Base-by-base conservation (phyloP, 1,139 yeast genomes). In the Arxiozyma bovina region DNA sequence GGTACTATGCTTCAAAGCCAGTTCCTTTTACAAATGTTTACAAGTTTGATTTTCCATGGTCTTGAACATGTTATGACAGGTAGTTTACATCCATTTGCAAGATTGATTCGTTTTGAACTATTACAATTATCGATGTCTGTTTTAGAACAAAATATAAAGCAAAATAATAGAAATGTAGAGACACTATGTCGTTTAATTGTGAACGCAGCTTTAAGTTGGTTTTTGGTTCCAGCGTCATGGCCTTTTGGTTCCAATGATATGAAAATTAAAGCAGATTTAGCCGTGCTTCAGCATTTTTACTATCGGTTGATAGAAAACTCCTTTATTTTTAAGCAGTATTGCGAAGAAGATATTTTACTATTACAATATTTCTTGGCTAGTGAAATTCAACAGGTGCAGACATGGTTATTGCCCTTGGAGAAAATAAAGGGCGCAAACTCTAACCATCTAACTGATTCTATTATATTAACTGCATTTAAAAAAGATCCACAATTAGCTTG, bases 241-340 rank as follows among this genome's bases (percentile, higher is more conserved):
- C 96, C 99, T 11, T 90, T 78, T 72, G 98, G 98, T 1, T 85
- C 91, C 15, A 89, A 91, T 67, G 76, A 80, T 49, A 72, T 88
- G 60, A 83, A 83, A 65, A 81, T 85, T 50, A 82, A 82, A 60
- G 81, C 90, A 3, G 96, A 90, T 63, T 77, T 79, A 61, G 75
- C 78, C 7, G 70, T 85, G 52, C 73, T 91, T 61, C 73, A 75
- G 49, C 81, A 79, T 34, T 77, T 84, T 20, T 81, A 82, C 7
- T 59, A 62, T 7, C 60, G 60, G 15, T 54, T 76, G 21, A 62
- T 60, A 8, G 50, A 59, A 53, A 50, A 60, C n/a, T 50, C 59
- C 6, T 27, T 54, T 1, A 20, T 60, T 0, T 50, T 68, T 51
- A 54, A 50, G 20, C 53, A 54, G 20, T 50, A 59, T 45, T 60